Evolutionary conservation across 768 basidiomycete genomes (phyloP).

Genomic region (Chalciporus chontae): DNA sequence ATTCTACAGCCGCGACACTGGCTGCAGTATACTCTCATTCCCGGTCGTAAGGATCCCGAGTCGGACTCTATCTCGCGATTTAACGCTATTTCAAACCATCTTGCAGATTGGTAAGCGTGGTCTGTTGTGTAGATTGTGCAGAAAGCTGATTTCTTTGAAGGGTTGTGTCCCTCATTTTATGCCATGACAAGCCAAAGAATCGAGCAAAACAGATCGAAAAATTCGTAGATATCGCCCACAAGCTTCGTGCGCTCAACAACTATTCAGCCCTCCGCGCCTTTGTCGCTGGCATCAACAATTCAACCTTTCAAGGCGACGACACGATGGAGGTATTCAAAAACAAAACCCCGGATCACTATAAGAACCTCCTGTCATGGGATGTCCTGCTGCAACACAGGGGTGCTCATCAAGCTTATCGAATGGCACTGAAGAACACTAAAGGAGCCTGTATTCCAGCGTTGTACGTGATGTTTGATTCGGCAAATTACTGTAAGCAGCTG

Average conservation of each 20-base stretch:
- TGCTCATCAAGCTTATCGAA: slow-evolving; percentile 86
- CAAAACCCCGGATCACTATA: slow-evolving; percentile 65
- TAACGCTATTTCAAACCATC: slow-evolving; percentile 74
- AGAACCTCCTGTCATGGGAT: slow-evolving; percentile 79
- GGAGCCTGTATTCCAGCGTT: slow-evolving; percentile 85
- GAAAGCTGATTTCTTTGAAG: slow-evolving; percentile 37
- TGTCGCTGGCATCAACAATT: slow-evolving; percentile 88
- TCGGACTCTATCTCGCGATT: slow-evolving; percentile 71
- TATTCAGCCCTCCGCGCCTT: slow-evolving; percentile 91
- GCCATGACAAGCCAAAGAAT: slow-evolving; percentile 71
- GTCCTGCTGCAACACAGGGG: slow-evolving; percentile 78
- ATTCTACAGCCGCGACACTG: slow-evolving; percentile 75
- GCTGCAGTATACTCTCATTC: slow-evolving; percentile 73
- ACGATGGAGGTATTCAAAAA: slow-evolving; percentile 72
- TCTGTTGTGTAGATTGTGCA: not conserved
- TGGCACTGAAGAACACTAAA: slow-evolving; percentile 82
- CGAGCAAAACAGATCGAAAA: slow-evolving; percentile 86
- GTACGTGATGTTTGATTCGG: slow-evolving; percentile 39
- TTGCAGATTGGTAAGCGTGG: slow-evolving; percentile 70
- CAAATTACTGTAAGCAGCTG: slow-evolving; percentile 3
- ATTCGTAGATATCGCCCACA: slow-evolving; percentile 79
- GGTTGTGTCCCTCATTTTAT: slow-evolving; percentile 88
- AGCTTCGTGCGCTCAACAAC: slow-evolving; percentile 81
- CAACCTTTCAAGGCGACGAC: slow-evolving; percentile 72
- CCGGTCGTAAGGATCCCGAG: slow-evolving; percentile 60